Conservation (phyloP, 306 rosid species). For the Cicer pinnatifidum region DNA sequence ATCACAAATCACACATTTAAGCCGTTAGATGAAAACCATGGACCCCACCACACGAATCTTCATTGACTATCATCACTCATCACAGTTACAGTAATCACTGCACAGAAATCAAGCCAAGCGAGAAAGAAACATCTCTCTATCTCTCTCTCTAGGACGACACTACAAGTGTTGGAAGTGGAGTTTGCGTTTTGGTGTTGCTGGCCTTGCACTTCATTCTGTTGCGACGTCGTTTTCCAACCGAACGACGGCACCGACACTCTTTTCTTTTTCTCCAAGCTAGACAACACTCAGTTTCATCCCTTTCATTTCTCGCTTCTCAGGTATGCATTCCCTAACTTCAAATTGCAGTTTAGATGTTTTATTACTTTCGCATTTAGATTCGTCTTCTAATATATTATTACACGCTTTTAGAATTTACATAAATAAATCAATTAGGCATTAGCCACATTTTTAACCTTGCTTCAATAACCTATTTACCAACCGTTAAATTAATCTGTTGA, state of each 20-base stretch:
- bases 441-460: background rate
- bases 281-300: slow-evolving; percentile 1
- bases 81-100: slow-evolving; percentile 12
- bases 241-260: slow-evolving; percentile 71
- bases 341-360: background rate
- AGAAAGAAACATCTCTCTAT: background rate
- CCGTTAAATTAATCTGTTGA: too few relatives aligned
- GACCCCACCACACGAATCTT: slow-evolving; percentile 20
- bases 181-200: slow-evolving; percentile 33
- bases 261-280: slow-evolving; percentile 48
- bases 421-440: background rate
- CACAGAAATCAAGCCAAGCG: slow-evolving; percentile 26
- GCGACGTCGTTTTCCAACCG: slow-evolving; percentile 25
- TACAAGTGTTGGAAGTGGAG: background rate
- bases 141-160: slow-evolving; percentile 40
- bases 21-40: slow-evolving; percentile 51
- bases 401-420: slow-evolving; percentile 13
- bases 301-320: slow-evolving; percentile 44
- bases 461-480: too few relatives aligned
- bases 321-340: slow-evolving; percentile 41
- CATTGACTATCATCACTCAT: slow-evolving; percentile 36
- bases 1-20: background rate
- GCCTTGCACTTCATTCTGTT: slow-evolving; percentile 15
- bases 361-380: slow-evolving; percentile 3
- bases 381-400: background rate